phyloP scores from a whole-genome alignment of 192 early-diverging fungal species.

The Dissophora ornata region DNA sequence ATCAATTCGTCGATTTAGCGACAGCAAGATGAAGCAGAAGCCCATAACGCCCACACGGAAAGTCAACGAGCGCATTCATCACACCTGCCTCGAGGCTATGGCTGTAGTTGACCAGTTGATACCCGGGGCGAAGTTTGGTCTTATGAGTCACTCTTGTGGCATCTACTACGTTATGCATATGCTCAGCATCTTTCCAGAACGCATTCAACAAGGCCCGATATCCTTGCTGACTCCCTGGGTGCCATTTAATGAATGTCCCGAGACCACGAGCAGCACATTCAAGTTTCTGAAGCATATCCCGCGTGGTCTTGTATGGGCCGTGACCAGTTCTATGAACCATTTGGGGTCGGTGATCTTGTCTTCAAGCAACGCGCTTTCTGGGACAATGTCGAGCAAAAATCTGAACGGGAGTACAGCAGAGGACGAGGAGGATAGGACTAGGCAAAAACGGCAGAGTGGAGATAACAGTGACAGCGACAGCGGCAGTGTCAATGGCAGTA shows the following conservation, averaged over 20 bases:
- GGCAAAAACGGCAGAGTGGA: background rate
- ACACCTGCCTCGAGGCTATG: constrained; percentile 35
- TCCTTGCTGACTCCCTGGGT: constrained; percentile 45
- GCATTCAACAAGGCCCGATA: constrained; percentile 33
- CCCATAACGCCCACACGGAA: background rate
- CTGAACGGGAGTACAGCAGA: background rate
- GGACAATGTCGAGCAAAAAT: constrained; percentile 21
- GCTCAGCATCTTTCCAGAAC: constrained; percentile 18
- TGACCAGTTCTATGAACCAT: constrained; percentile 52
- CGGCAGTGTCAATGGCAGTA: background rate
- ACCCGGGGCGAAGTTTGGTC: constrained; percentile 28
- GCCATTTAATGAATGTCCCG: constrained; percentile 50
- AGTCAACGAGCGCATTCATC: constrained; percentile 25
- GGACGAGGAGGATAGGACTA: background rate
- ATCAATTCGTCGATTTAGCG: no score
- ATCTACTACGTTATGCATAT: constrained; percentile 51
- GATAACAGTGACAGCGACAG: background rate
- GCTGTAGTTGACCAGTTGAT: constrained; percentile 19
- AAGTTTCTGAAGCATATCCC: constrained; percentile 52
- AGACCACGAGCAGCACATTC: constrained; percentile 41
- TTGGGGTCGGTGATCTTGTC: constrained; percentile 43
- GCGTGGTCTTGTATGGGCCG: constrained; percentile 40
- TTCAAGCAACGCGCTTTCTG: constrained; percentile 37
- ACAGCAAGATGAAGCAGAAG: background rate
- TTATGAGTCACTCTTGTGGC: constrained; percentile 52